Evolutionary conservation across 768 basidiomycete genomes (phyloP).

Genomic region (Tephrocybe sp.): DNA sequence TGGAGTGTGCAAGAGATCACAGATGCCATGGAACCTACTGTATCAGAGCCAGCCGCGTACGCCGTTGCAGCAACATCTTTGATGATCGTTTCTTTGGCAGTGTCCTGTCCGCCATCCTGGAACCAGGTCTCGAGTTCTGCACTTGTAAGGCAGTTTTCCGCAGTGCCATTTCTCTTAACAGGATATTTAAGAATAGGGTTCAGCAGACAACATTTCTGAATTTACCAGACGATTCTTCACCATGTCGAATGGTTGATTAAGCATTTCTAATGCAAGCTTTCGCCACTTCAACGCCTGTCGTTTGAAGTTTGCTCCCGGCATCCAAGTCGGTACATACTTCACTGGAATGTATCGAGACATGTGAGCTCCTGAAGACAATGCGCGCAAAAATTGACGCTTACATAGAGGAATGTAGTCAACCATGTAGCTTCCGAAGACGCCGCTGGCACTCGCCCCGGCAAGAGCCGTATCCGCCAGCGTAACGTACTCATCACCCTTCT

Average conservation of each 20-base stretch:
- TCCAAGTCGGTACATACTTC: constrained; percentile 42
- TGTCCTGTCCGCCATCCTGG: neutral
- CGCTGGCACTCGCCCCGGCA: constrained; percentile 14
- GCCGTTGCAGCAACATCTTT: constrained; percentile 11
- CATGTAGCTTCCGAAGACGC: constrained; percentile 19
- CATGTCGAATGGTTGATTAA: constrained; percentile 27
- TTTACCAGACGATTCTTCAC: constrained; percentile 9
- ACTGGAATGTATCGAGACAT: constrained; percentile 22
- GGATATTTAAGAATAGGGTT: neutral
- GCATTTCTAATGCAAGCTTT: constrained; percentile 29
- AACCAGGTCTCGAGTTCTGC: neutral
- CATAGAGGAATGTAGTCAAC: constrained; percentile 17
- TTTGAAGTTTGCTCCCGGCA: constrained; percentile 47
- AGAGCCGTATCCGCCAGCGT: constrained; percentile 22
- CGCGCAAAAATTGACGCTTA: neutral
- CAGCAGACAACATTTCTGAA: neutral
- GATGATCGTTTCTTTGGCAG: constrained; percentile 9
- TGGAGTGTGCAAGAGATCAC: neutral
- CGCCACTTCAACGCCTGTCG: constrained; percentile 33
- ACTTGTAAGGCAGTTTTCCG: neutral
- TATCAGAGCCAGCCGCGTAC: constrained; percentile 13
- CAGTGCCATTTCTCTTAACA: neutral
- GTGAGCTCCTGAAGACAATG: neutral
- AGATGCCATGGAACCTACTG: neutral
- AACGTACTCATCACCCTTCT: constrained; percentile 22